Percentiles rank a stretch among this genome's conserved stretches.
Conservation (phyloP, 108 stramenopile species). For the Cylindrotheca fusiformis region DNA sequence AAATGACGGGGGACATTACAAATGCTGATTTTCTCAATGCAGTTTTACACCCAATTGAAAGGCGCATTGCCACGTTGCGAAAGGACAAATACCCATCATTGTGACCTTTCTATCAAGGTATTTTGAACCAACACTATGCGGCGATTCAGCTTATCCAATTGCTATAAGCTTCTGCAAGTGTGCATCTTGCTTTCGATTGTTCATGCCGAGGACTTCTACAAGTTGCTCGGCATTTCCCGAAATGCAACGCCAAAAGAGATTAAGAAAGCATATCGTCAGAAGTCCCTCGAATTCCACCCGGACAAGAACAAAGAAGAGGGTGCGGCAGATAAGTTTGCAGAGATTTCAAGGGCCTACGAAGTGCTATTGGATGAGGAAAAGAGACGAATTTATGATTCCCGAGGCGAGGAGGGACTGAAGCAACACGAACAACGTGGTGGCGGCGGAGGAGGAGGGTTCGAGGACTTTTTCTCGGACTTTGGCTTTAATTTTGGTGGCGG, state of each 20-base stretch:
- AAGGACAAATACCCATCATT: too few species aligned
- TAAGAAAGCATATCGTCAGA: conserved; percentile 94
- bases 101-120: too few species aligned
- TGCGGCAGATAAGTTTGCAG: conserved; percentile 90
- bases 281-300: conserved; percentile 88
- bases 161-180: conserved; percentile 9
- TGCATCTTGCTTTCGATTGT: conserved; percentile 24
- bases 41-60: too few species aligned
- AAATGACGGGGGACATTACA: too few species aligned
- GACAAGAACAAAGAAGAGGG: conserved; percentile 95
- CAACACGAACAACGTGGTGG: conserved; percentile 83
- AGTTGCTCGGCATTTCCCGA: conserved; percentile 70
- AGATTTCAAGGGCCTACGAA: conserved; percentile 96
- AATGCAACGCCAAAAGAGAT: conserved; percentile 80
- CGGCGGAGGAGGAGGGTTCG: conserved; percentile 76
- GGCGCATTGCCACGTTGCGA: too few species aligned
- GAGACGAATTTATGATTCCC: conserved; percentile 90
- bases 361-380: conserved; percentile 94
- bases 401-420: conserved; percentile 96
- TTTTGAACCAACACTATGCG: too few species aligned
- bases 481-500: conserved; percentile 75
- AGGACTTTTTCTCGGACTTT: conserved; percentile 68
- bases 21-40: too few species aligned
- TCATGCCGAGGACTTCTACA: conserved; percentile 63
- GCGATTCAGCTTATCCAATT: background rate